phyloP scores from a whole-genome alignment of 768 basidiomycete species.

The Mycena alexandri region DNA sequence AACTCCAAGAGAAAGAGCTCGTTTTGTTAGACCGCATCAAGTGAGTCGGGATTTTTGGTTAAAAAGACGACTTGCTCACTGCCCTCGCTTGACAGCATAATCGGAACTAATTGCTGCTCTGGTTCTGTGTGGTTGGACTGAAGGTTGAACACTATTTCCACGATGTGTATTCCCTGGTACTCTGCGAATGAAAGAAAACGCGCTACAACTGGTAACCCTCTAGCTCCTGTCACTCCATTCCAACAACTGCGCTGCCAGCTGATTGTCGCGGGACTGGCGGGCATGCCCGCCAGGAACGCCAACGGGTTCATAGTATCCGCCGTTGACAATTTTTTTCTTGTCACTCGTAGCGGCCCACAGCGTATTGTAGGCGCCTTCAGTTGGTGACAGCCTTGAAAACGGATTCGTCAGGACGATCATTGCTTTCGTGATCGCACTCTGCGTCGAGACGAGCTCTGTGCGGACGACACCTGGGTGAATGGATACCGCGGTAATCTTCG shows the following conservation, averaged over 20 bases:
- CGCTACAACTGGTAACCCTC: too few species aligned
- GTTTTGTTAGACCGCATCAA: constrained; percentile 31
- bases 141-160: not conserved
- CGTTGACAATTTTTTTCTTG: constrained; percentile 19
- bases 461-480: constrained; percentile 32
- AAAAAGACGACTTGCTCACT: not conserved
- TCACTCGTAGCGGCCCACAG: constrained; percentile 31
- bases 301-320: constrained; percentile 33
- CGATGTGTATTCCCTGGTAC: too few species aligned
- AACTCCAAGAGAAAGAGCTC: constrained; percentile 26
- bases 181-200: too few species aligned
- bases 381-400: constrained; percentile 21
- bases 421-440: not conserved
- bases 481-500: constrained; percentile 26
- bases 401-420: not conserved
- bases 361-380: constrained; percentile 27
- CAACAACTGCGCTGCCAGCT: too few species aligned
- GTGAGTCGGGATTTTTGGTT: constrained; percentile 4
- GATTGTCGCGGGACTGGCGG: too few species aligned
- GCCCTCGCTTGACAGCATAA: constrained; percentile 17
- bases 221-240: too few species aligned
- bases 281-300: constrained; percentile 16
- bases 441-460: constrained; percentile 13
- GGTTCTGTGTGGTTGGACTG: constrained; percentile 37
- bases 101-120: constrained; percentile 33